Evolutionary conservation across 805 yeast species (phyloP), one percentile per base, ranked within the genome.

Genomic region (Kregervanrija pseudodelftensis): DNA sequence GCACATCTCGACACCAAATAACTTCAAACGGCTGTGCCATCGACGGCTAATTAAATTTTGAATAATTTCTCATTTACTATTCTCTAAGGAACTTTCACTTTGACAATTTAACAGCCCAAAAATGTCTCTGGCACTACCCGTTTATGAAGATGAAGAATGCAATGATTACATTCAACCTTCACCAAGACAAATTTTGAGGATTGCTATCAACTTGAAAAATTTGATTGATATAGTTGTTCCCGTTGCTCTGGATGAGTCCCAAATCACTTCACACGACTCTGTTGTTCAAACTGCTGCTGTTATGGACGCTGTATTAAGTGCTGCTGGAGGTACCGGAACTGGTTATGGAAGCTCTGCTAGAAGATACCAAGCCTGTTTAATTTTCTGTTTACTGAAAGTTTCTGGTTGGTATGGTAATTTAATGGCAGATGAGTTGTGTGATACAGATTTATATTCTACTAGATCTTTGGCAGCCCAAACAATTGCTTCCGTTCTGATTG

Each of bases 291-390:
- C 77, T 49, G 68, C 69, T 3, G 68, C 70, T 13, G 85, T 85
- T 2, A 59, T 84, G n/a, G 59, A 69, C 11, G 69, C 86, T 47
- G 83, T 80, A 2, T 69, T 75, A 44, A 73, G 72, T 30, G 93
- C 95, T 5, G 95, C 95, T 14, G 95, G 95, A 9, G 95, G 95
- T 15, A 69, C 69, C 40, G 87, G 87, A 5, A 64, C 75, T 39
- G 85, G 83, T 2, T 63, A 68, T 41, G 80, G 79, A 1, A 65
- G 82, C 0, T 70, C 82, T 1, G 69, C 81, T 0, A 68, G 72
- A 52, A 78, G 79, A 56, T 86, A 86, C 58, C 74, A 82, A 43
- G 80, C 89, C 0, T 73, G 79, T 17, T 60, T 87, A 39, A 71
- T 86, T 1, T 88, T 84, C 61, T 80, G 85, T 40, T 66, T 88